Evolutionary conservation across 73 alveolate species (phyloP).

Genomic region (Paraurostyla sp.): DNA sequence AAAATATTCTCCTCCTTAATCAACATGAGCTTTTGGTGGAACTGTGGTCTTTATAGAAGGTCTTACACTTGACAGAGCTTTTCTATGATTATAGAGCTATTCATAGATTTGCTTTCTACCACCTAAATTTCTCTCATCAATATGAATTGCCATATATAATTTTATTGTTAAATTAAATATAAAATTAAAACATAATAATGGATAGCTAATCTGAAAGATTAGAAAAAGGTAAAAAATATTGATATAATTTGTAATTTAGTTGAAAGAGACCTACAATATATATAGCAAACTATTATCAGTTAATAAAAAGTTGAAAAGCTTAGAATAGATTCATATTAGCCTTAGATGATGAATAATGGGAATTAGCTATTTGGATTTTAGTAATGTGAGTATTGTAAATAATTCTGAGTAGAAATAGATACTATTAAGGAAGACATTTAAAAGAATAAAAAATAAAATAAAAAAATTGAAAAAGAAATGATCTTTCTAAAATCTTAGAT

Average conservation of each 20-base stretch:
- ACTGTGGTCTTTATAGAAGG: neutral
- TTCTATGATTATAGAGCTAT: slow-evolving; percentile 25
- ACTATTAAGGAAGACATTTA: neutral
- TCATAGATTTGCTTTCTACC: slow-evolving; percentile 33
- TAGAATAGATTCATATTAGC: too few relatives aligned
- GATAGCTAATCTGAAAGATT: neutral
- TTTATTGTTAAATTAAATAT: neutral
- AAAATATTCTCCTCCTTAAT: slow-evolving; percentile 45
- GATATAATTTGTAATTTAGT: too few relatives aligned
- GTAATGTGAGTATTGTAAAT: too few relatives aligned
- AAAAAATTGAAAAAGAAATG: neutral
- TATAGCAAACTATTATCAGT: too few relatives aligned
- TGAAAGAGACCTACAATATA: too few relatives aligned
- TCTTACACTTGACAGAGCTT: slow-evolving; percentile 4
- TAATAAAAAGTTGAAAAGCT: too few relatives aligned
- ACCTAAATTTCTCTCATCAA: slow-evolving; percentile 56
- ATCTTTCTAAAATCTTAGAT: neutral
- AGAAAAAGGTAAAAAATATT: neutral
- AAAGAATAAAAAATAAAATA: neutral
- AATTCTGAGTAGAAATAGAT: neutral
- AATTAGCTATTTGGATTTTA: too few relatives aligned
- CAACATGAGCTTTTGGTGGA: slow-evolving; percentile 64
- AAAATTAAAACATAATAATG: neutral
- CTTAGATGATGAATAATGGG: too few relatives aligned
- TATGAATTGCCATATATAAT: slow-evolving; percentile 10